Evolutionary conservation across 176 grass and related monocot genomes (phyloP).

Genomic region (Avena insularis): DNA sequence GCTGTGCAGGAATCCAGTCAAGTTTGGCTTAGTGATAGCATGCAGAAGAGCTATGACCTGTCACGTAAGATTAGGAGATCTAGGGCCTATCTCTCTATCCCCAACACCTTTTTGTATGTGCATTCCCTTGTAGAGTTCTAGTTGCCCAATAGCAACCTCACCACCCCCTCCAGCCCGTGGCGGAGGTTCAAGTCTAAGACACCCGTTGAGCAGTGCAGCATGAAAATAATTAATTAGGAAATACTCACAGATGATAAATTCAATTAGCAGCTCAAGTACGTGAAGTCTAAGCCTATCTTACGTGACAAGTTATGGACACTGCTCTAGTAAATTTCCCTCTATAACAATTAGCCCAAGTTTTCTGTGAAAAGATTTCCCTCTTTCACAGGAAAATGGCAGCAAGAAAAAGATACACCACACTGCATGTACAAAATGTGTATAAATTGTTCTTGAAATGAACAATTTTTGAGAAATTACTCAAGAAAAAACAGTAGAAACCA

Average conservation of each 20-base stretch:
- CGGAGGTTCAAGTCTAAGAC: not conserved
- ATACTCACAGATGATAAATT: not conserved
- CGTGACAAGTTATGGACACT: not conserved
- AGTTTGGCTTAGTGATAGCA: not conserved
- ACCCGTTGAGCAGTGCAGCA: not conserved
- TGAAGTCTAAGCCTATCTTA: not conserved
- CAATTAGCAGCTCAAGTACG: not conserved
- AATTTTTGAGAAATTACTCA: not conserved
- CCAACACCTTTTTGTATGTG: not conserved
- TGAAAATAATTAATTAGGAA: not conserved
- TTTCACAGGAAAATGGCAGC: constrained; percentile 9
- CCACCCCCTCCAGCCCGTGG: not conserved
- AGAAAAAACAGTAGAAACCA: constrained; percentile 22
- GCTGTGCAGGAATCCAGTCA: not conserved
- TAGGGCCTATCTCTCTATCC: not conserved
- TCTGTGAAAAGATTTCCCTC: not conserved
- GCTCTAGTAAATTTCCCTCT: not conserved
- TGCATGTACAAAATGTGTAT: not conserved
- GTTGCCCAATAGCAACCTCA: not conserved
- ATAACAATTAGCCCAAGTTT: constrained; percentile 14
- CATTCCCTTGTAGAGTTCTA: not conserved
- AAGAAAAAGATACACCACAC: not conserved
- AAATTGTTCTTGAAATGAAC: not conserved
- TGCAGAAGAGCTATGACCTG: not conserved
- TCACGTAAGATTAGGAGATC: not conserved